Percentiles rank a stretch among this genome's conserved stretches.
Evolutionary conservation across 2,329 filamentous ascomycete species (phyloP).

Genomic region (Macrophomina phaseolina): DNA sequence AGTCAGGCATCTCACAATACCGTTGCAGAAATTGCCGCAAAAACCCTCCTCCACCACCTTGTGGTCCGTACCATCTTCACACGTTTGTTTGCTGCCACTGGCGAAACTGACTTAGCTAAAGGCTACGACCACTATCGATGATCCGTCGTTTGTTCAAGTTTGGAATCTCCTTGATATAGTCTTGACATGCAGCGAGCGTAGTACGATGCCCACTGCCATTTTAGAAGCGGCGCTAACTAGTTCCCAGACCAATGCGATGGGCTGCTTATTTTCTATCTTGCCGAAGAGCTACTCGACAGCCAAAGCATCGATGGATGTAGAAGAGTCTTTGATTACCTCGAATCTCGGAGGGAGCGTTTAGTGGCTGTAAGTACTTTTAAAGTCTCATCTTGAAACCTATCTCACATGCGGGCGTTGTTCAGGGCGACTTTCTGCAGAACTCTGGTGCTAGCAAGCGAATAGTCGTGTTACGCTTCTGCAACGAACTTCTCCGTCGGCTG

Average conservation of each 20-base stretch:
- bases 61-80: slow-evolving; percentile 63
- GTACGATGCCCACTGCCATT: slow-evolving; percentile 54
- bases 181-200: slow-evolving; percentile 83
- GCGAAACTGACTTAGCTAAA: slow-evolving; percentile 43
- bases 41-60: slow-evolving; percentile 78
- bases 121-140: slow-evolving; percentile 77
- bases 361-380: slow-evolving; percentile 64
- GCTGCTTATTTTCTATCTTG: slow-evolving; percentile 83
- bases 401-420: background rate
- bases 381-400: slow-evolving; percentile 9
- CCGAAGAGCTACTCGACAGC: slow-evolving; percentile 94
- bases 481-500: slow-evolving; percentile 88
- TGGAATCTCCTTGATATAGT: slow-evolving; percentile 96
- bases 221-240: slow-evolving; percentile 32
- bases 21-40: slow-evolving; percentile 81
- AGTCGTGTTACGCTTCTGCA: slow-evolving; percentile 90
- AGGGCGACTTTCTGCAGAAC: slow-evolving; percentile 24
- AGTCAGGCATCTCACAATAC: slow-evolving; percentile 63
- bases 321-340: slow-evolving; percentile 91
- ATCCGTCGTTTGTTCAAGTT: slow-evolving; percentile 78
- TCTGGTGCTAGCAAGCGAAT: slow-evolving; percentile 70
- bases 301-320: slow-evolving; percentile 93
- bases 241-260: slow-evolving; percentile 66
- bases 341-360: slow-evolving; percentile 88
- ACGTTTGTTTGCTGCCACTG: background rate